Evolutionary conservation across 805 yeast genomes (phyloP).

Genomic region (Yarrowia phangngaensis): DNA sequence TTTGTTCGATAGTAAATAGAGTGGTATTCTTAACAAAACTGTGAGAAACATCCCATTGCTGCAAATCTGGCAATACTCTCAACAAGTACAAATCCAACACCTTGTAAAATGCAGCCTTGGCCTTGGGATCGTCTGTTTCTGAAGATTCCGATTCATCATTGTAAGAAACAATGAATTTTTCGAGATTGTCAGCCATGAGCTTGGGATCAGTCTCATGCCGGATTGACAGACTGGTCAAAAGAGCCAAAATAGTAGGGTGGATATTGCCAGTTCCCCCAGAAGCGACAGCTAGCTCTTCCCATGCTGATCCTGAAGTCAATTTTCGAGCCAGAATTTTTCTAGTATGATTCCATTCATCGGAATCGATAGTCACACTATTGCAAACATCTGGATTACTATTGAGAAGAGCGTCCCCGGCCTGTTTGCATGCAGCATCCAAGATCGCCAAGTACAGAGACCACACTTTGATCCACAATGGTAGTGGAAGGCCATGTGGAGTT

Average conservation of each 20-base stretch:
- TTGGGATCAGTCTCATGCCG: conserved; percentile 24
- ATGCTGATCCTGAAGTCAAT: conserved; percentile 3
- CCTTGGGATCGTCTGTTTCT: conserved; percentile 1
- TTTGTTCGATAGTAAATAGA: conserved; percentile 7
- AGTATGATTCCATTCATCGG: conserved; percentile 14
- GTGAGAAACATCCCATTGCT: conserved; percentile 22
- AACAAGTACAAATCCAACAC: conserved; percentile 22
- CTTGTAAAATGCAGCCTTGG: conserved; percentile 21
- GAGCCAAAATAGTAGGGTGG: conserved; percentile 8
- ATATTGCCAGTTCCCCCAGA: conserved; percentile 19
- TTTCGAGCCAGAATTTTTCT: conserved; percentile 8
- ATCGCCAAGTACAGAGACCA: conserved; percentile 24
- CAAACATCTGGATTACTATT: background rate
- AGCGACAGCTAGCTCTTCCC: conserved; percentile 16
- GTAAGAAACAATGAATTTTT: conserved; percentile 11
- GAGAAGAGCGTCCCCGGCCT: conserved; percentile 15
- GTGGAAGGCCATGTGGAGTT: conserved; percentile 8
- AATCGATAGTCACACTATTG: background rate
- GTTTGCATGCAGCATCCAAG: conserved; percentile 24
- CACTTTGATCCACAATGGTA: conserved; percentile 19
- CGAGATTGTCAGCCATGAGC: conserved; percentile 17
- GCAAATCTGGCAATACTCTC: conserved; percentile 17
- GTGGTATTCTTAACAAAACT: conserved; percentile 18
- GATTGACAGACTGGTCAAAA: conserved; percentile 5
- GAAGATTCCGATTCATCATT: background rate